phyloP scores from a whole-genome alignment of 1,284 basidiomycete species.

The Malassezia vespertilionis region DNA sequence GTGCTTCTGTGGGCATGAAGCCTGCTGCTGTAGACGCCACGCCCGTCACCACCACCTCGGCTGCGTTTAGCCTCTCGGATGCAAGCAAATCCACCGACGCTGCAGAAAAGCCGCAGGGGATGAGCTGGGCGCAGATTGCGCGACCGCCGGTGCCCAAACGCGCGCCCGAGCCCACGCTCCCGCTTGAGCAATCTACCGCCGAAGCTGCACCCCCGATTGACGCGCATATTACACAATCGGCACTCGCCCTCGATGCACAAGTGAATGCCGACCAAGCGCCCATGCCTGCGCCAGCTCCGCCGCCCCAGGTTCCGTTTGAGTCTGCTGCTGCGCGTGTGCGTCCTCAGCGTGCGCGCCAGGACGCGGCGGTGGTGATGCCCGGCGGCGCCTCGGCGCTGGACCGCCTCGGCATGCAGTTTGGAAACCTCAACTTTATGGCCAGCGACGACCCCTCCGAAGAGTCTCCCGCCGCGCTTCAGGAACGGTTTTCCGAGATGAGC shows the following conservation, averaged over 20 bases:
- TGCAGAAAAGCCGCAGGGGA: slow-evolving; percentile 27
- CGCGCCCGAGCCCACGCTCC: neutral
- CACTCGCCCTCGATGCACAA: slow-evolving; percentile 12
- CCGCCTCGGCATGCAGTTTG: slow-evolving; percentile 44
- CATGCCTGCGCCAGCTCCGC: neutral
- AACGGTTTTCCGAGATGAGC: neutral
- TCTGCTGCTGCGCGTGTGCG: neutral
- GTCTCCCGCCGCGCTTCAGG: neutral
- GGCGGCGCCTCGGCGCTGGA: slow-evolving; percentile 37
- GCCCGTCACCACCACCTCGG: slow-evolving; percentile 13
- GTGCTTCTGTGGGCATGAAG: neutral
- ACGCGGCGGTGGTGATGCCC: slow-evolving; percentile 43
- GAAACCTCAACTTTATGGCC: slow-evolving; percentile 42
- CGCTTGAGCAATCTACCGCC: neutral
- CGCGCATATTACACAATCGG: slow-evolving; percentile 2
- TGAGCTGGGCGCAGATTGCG: slow-evolving; percentile 47
- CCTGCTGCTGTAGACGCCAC: slow-evolving; percentile 1
- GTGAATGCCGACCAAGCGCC: slow-evolving; percentile 15
- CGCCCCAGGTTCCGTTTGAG: neutral
- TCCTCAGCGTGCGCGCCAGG: slow-evolving; percentile 36
- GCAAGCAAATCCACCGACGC: slow-evolving; percentile 7
- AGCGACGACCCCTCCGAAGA: slow-evolving; percentile 19
- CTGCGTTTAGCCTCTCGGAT: slow-evolving; percentile 4
- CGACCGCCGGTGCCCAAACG: slow-evolving; percentile 15
- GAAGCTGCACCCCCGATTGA: slow-evolving; percentile 4